phyloP scores from a whole-genome alignment of 2,329 filamentous ascomycete genomes.

The Sarocladium oryzae region DNA sequence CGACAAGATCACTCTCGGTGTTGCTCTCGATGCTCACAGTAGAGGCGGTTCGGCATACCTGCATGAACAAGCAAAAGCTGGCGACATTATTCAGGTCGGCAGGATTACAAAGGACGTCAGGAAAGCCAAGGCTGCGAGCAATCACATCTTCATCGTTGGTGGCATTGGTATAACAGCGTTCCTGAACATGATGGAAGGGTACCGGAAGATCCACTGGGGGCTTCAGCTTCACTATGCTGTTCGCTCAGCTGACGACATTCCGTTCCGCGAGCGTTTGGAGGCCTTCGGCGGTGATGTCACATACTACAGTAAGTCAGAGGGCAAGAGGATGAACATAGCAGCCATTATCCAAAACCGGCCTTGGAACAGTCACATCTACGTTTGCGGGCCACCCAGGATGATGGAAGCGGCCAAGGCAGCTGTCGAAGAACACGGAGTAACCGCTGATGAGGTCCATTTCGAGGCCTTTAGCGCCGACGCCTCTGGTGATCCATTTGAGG shows the following conservation, averaged over 20 bases:
- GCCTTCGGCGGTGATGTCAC: conserved; percentile 33
- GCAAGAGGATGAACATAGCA: conserved; percentile 45
- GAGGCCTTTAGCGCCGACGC: conserved; percentile 51
- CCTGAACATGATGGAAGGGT: conserved; percentile 38
- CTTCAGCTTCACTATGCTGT: conserved; percentile 54
- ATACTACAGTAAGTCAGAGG: conserved; percentile 46
- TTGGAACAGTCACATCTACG: conserved; percentile 53
- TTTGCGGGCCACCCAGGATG: conserved; percentile 52
- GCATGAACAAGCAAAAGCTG: conserved; percentile 40
- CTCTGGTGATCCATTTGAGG: conserved; percentile 54
- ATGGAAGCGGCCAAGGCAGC: conserved; percentile 43
- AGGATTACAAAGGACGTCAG: conserved; percentile 44
- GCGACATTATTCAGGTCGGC: conserved; percentile 44
- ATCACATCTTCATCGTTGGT: conserved; percentile 57
- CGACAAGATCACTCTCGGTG: conserved; percentile 48
- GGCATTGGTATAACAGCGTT: conserved; percentile 64
- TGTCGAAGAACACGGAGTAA: conserved; percentile 35
- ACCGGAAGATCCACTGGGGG: conserved; percentile 39
- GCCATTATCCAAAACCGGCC: conserved; percentile 41
- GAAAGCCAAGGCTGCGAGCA: conserved; percentile 38
- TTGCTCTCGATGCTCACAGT: conserved; percentile 47
- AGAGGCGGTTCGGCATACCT: conserved; percentile 57
- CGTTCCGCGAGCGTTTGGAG: conserved; percentile 44
- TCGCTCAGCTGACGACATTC: conserved; percentile 42
- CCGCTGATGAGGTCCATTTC: conserved; percentile 48